These are phyloP conservation scores for Thinopyrum elongatum DNA, from an alignment of 176 grass and related monocot species.

Conservation along the genomic window DNA sequence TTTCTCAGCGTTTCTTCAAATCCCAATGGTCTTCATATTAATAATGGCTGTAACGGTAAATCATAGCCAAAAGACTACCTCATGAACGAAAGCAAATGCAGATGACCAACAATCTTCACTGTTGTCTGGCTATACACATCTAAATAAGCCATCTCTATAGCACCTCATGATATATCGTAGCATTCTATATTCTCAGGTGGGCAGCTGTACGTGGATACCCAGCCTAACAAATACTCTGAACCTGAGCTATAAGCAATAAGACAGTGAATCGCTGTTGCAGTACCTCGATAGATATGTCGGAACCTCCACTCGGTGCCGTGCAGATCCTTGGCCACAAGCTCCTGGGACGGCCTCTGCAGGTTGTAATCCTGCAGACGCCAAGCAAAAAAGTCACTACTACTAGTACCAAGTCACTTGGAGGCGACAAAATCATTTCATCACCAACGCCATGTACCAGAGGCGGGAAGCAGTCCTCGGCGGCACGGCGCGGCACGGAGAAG, in stretches of 20 bases:
- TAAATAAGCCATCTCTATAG: background rate
- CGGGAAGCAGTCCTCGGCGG: conserved; percentile 98
- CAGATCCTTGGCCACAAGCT: conserved; percentile 94
- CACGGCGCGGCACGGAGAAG: conserved; percentile 95
- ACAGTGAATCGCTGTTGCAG: background rate
- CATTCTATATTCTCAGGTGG: background rate
- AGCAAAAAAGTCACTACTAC: conserved; percentile 2
- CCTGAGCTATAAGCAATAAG: conserved; percentile 3
- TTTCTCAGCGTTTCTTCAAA: background rate
- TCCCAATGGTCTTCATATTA: conserved; percentile 6
- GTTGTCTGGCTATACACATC: background rate
- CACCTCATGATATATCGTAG: background rate
- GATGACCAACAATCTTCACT: background rate
- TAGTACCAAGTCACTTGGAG: background rate
- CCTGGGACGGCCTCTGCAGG: conserved; percentile 92
- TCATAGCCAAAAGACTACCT: background rate
- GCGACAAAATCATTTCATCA: background rate
- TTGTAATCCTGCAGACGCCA: conserved; percentile 74
- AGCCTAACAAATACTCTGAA: background rate
- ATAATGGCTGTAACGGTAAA: background rate
- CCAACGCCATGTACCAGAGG: conserved; percentile 59
- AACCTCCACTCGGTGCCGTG: conserved; percentile 89
- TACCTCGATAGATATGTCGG: conserved; percentile 96
- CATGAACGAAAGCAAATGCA: conserved; percentile 12
- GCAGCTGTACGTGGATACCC: background rate